Percentiles rank a stretch among this genome's conserved stretches.
These are phyloP conservation scores for Maudiozyma serrabonitensis DNA, from an alignment of 805 yeast species.

Conservation along the genomic window DNA sequence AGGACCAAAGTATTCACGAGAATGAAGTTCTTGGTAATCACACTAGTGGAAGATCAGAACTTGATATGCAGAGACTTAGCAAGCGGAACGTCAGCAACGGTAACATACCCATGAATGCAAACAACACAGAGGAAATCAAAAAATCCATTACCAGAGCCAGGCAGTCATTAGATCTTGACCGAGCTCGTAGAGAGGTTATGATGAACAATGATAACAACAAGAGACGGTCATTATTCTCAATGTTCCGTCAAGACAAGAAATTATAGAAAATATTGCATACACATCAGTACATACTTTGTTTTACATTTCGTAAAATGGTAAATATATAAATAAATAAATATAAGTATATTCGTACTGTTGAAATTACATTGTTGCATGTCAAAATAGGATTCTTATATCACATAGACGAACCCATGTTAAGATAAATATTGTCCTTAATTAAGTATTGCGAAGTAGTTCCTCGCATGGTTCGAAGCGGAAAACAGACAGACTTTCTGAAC, in stretches of 20 bases:
- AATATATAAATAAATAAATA: too few species aligned
- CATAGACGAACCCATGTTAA: too few species aligned
- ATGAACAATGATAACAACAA: conserved; percentile 10
- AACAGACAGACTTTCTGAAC: too few species aligned
- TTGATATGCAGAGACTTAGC: conserved; percentile 9
- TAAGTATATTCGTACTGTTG: too few species aligned
- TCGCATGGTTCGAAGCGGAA: too few species aligned
- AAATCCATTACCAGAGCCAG: conserved; percentile 20
- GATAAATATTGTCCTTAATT: too few species aligned
- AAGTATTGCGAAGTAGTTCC: too few species aligned
- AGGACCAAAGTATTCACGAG: conserved; percentile 1
- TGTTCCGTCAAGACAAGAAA: conserved; percentile 20
- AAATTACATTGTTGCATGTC: too few species aligned
- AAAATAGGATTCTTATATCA: too few species aligned
- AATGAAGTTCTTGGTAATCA: background rate
- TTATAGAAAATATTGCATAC: background rate
- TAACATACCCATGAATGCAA: conserved; percentile 8
- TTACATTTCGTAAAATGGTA: too few species aligned
- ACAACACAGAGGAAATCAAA: conserved; percentile 9
- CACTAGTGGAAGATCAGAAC: background rate
- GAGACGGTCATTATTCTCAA: conserved; percentile 24
- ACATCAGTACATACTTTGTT: too few species aligned
- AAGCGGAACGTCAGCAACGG: conserved; percentile 11
- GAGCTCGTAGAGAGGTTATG: conserved; percentile 18
- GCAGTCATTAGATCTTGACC: conserved; percentile 25